A percentile compares a stretch with the other conserved stretches of the same genome.
phyloP scores from a whole-genome alignment of 345 rosid species.

The Noccaea caerulescens region DNA sequence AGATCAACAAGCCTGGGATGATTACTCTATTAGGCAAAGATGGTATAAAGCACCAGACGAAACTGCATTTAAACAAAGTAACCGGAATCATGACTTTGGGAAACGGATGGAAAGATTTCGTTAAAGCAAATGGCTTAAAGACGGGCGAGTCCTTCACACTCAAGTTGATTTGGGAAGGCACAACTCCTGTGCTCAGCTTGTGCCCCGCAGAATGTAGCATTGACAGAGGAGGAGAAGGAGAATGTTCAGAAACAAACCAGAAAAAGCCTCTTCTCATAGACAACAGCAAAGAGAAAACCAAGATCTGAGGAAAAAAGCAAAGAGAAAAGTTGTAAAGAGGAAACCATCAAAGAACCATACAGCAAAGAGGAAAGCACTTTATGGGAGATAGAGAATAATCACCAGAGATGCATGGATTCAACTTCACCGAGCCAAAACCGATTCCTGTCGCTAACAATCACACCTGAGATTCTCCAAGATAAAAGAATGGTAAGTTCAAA shows the following conservation, averaged over 20 bases:
- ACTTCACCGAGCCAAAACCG: slow-evolving; percentile 1
- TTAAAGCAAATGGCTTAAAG: no score
- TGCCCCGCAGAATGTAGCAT: neutral
- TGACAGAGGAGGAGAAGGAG: neutral
- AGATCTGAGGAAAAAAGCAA: neutral
- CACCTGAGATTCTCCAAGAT: slow-evolving; percentile 16
- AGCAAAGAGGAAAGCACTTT: neutral
- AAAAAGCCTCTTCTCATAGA: slow-evolving; percentile 4
- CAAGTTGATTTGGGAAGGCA: neutral
- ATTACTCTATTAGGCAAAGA: no score
- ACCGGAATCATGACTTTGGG: no score
- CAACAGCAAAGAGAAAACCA: no score
- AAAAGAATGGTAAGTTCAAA: slow-evolving; percentile 6
- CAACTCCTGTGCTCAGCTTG: slow-evolving; percentile 3
- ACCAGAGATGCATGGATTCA: slow-evolving; percentile 1
- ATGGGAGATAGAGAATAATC: slow-evolving; percentile 14
- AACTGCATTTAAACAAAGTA: no score
- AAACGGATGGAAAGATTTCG: no score
- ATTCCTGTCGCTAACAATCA: slow-evolving; percentile 19
- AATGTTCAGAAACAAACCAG: neutral
- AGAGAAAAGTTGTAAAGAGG: neutral
- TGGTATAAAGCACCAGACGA: no score
- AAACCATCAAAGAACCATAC: neutral
- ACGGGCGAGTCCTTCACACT: no score
- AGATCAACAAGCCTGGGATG: no score